phyloP scores from a whole-genome alignment of 2,329 filamentous ascomycete genomes.

The Penicillium nordicum region DNA sequence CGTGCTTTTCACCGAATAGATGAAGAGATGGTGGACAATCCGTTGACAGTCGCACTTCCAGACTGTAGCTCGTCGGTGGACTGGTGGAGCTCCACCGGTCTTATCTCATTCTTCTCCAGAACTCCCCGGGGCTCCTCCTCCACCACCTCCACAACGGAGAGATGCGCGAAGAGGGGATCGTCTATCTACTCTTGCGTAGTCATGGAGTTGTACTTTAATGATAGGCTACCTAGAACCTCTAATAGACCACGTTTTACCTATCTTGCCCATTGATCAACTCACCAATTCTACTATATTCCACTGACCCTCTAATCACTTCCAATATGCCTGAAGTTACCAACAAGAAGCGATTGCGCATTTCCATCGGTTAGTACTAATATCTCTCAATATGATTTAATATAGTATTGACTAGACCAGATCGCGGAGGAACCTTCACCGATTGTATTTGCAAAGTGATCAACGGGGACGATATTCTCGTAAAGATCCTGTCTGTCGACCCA shows the following conservation, averaged over 20 bases:
- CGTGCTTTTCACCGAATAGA: background rate
- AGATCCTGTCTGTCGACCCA: conserved; percentile 81
- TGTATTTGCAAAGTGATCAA: conserved; percentile 4
- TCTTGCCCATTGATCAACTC: background rate
- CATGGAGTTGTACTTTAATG: background rate
- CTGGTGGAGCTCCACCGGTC: conserved; percentile 8
- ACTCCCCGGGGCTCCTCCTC: background rate
- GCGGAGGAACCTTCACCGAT: conserved; percentile 41
- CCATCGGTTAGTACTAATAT: background rate
- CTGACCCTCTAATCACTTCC: background rate
- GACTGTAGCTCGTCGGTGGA: background rate
- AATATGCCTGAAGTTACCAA: conserved; percentile 2
- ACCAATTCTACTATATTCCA: background rate
- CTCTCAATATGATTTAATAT: background rate
- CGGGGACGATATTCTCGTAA: conserved; percentile 65
- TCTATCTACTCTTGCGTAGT: background rate
- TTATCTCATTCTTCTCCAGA: background rate
- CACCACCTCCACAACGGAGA: conserved; percentile 7
- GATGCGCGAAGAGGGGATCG: background rate
- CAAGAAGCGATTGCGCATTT: background rate
- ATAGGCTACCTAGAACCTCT: background rate
- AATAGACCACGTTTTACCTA: background rate
- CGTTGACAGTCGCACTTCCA: background rate
- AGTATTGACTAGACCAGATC: conserved; percentile 7
- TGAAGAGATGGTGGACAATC: background rate